These are phyloP conservation scores for Ascochyta fabae DNA, from an alignment of 2,329 filamentous ascomycete species.

Conservation along the genomic window DNA sequence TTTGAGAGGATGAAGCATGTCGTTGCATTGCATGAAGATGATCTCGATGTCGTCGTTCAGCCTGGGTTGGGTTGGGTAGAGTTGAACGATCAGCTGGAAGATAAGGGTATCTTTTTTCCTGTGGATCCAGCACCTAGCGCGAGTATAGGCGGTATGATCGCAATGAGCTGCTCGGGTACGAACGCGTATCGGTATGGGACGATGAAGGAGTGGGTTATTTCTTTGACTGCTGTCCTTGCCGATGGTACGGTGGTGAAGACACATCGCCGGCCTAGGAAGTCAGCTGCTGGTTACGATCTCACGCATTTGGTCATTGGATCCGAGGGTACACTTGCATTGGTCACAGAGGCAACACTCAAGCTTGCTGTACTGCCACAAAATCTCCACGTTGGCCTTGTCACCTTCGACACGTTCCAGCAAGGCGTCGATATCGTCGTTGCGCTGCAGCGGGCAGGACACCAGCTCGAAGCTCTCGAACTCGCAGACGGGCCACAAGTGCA, in stretches of 20 bases:
- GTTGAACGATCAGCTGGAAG: constrained; percentile 73
- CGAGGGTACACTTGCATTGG: constrained; percentile 87
- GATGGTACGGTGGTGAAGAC: constrained; percentile 90
- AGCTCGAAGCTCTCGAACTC: constrained; percentile 88
- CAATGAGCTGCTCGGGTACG: constrained; percentile 76
- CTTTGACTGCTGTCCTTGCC: constrained; percentile 82
- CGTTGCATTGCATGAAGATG: constrained; percentile 77
- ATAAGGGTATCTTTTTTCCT: constrained; percentile 80
- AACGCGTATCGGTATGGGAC: constrained; percentile 93
- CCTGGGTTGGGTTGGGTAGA: constrained; percentile 80
- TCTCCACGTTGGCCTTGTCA: constrained; percentile 76
- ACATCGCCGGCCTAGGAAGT: constrained; percentile 83
- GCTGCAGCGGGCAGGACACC: constrained; percentile 78
- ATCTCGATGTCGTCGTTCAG: constrained; percentile 63
- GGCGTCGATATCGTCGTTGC: constrained; percentile 78
- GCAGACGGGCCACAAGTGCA: constrained; percentile 86
- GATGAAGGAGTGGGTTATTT: constrained; percentile 90
- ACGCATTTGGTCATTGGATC: constrained; percentile 87
- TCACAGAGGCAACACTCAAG: constrained; percentile 88
- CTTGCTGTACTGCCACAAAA: constrained; percentile 78
- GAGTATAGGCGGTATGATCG: constrained; percentile 82
- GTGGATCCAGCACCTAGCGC: constrained; percentile 91
- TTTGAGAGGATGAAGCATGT: constrained; percentile 83
- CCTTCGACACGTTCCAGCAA: constrained; percentile 67
- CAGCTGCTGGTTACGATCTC: constrained; percentile 87